Base-by-base conservation (phyloP, 495 filamentous ascomycete genomes). In the Jackrogersella multiformis region DNA sequence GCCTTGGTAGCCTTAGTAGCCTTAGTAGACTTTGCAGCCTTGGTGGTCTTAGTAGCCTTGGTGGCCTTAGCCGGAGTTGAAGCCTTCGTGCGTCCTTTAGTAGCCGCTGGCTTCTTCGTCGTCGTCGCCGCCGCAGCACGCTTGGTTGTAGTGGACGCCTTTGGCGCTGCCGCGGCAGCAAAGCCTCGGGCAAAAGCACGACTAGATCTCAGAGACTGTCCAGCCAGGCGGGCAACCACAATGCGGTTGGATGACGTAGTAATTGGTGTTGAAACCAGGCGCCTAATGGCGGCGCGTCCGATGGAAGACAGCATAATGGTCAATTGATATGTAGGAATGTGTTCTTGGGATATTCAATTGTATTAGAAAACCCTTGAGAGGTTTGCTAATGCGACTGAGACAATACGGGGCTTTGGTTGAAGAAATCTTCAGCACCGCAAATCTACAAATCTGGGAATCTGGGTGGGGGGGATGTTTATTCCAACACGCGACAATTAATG, bases 261-360 rank as follows among this genome's bases (percentile, higher is more conserved):
- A n/a, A 59, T 4, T 46, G 60, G 18, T 23, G 68, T 48, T 34
- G 71, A 69, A 45, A 63, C 67, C 44, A 75, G 49, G 9, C 75
- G 71, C 55, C 64, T 55, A 23, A 75, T 62, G 4, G 78, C 70
- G 42, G 69, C 65, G 61, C 77, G 76, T 51, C 74, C 75, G 18
- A 79, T 70, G 21, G 64, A 71, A 56, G 71, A 75, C 30, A 81
- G 60, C 78, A 81, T 81, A 45, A n/a, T 68, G 44, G 62, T 35
- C 53, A 64, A 55, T 56, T 61, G 55, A 28, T 26, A 7, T 23
- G 21, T 44, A 42, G 35, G n/a, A 18, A 30, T 30, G 30, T 53
- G 30, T 56, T 26, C 10, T 35, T 1, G 18, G 12, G 15, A 16
- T 42, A 45, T 56, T 53, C 21, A n/a, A 61, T 0, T 57, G 10